Evolutionary conservation across 2,329 filamentous ascomycete genomes (phyloP).

Genomic region (Cordyceps fumosorosea): DNA sequence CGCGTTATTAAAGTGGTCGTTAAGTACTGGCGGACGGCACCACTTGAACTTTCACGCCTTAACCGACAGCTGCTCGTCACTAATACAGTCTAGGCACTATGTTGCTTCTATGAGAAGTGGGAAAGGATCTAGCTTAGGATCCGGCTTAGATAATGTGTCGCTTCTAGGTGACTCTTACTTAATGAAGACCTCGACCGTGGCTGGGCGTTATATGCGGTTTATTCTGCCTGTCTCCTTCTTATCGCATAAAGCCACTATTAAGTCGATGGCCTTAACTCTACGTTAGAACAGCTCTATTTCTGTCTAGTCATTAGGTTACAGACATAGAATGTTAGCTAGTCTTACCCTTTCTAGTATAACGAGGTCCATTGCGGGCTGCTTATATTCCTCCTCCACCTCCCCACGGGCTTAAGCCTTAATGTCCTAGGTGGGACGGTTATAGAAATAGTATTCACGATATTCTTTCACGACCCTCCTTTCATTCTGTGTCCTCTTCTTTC

Average conservation of each 20-base stretch:
- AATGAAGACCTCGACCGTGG: not conserved
- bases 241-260: slow-evolving; percentile 18
- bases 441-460: slow-evolving; percentile 19
- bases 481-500: slow-evolving; percentile 17
- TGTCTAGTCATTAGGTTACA: slow-evolving; percentile 15
- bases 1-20: not conserved
- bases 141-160: not conserved
- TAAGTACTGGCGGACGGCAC: not conserved
- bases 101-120: slow-evolving; percentile 17
- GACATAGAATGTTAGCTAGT: slow-evolving; percentile 17
- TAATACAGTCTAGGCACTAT: slow-evolving; percentile 18
- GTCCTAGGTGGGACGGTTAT: slow-evolving; percentile 22
- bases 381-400: slow-evolving; percentile 19
- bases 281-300: slow-evolving; percentile 14
- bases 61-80: slow-evolving; percentile 14
- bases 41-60: slow-evolving; percentile 9
- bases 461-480: slow-evolving; percentile 16
- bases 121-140: slow-evolving; percentile 14
- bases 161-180: not conserved
- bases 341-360: slow-evolving; percentile 16
- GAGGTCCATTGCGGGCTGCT: slow-evolving; percentile 16
- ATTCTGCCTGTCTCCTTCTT: slow-evolving; percentile 20
- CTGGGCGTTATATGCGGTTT: not conserved
- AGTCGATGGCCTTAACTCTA: slow-evolving; percentile 16
- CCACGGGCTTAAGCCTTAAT: slow-evolving; percentile 20